Evolutionary conservation across 306 rosid genomes (phyloP).

Genomic region (Mimosa pudica): DNA sequence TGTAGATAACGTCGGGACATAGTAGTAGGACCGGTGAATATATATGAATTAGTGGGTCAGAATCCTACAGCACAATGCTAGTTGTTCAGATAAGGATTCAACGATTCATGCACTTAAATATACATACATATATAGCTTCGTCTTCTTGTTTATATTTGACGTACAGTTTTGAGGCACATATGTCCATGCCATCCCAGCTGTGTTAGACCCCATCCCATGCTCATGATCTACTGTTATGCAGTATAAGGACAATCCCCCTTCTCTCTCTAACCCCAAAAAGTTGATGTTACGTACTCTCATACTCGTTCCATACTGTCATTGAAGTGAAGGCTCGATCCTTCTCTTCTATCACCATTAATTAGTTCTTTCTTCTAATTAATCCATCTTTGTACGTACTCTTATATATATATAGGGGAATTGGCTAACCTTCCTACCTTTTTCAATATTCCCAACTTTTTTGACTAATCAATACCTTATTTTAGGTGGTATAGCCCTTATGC

Average conservation of each 20-base stretch:
- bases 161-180: neutral
- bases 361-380: neutral
- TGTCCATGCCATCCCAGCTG: constrained; percentile 12
- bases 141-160: neutral
- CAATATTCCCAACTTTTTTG: neutral
- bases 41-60: neutral
- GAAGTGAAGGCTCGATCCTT: neutral
- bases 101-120: neutral
- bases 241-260: neutral
- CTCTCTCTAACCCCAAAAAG: constrained; percentile 1
- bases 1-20: neutral
- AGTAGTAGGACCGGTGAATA: neutral
- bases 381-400: neutral
- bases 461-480: neutral
- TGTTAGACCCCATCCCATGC: constrained; percentile 15
- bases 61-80: neutral
- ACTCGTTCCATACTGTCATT: neutral
- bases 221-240: neutral
- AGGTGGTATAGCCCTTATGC: neutral
- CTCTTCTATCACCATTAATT: neutral
- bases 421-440: neutral
- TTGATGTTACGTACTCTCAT: neutral
- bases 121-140: neutral
- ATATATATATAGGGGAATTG: neutral
- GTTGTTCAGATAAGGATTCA: constrained; percentile 24